Percentiles rank a stretch among this genome's conserved stretches.
These are phyloP conservation scores for Bipolaris victoriae DNA, from an alignment of 2,329 filamentous ascomycete genomes.

Conservation along the genomic window DNA sequence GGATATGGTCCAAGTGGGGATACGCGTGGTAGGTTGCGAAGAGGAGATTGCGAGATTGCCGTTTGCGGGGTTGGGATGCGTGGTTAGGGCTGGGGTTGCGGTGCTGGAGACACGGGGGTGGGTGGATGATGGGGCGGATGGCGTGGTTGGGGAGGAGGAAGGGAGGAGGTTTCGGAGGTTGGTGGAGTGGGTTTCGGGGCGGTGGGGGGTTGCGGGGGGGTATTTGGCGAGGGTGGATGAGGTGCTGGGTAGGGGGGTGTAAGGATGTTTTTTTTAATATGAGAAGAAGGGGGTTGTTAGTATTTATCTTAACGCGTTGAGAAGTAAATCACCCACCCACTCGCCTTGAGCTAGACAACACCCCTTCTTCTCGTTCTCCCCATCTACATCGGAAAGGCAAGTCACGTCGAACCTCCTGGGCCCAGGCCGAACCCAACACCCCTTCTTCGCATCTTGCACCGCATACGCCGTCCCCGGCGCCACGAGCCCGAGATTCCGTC, in stretches of 20 bases:
- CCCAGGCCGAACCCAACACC: no score
- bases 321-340: neutral
- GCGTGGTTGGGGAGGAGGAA: neutral
- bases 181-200: neutral
- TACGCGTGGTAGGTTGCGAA: constrained; percentile 7
- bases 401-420: no score
- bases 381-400: no score
- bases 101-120: constrained; percentile 16
- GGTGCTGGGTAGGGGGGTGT: neutral
- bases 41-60: constrained; percentile 12
- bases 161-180: neutral
- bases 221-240: neutral
- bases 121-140: neutral
- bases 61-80: constrained; percentile 22
- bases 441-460: no score
- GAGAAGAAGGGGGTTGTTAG: no score
- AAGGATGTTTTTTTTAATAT: no score
- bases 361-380: no score
- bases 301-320: neutral
- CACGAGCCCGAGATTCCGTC: no score
- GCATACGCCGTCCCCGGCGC: no score
- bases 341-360: neutral
- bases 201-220: neutral
- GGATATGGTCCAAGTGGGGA: constrained; percentile 20
- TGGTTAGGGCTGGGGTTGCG: constrained; percentile 20